Base-by-base conservation (phyloP, 1,139 yeast species). In the Debaryomyces fabryi region DNA sequence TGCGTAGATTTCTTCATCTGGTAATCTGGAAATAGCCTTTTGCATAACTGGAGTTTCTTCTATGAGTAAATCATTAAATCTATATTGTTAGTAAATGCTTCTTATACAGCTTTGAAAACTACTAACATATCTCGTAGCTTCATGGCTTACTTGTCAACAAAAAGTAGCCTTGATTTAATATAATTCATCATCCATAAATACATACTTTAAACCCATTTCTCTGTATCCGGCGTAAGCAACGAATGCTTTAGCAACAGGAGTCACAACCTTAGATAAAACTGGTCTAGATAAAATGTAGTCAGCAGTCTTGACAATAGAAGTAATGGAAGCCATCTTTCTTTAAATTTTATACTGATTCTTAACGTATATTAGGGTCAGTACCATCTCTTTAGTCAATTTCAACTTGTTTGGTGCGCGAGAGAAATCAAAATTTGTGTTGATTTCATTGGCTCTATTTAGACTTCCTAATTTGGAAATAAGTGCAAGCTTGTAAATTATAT, bases 21-120 rank as follows among this genome's bases (percentile, higher is more conserved):
- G 96, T 63, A 93, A 78, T 81, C 99, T 89, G 54, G 82, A 73
- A 54, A 93, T 73, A 48, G 98, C 99, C 65, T 84, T 90, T 77
- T 90, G 95, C 75, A 87, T 81, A 50, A 83, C 76, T 63, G 92
- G 92, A 68, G 78, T 86, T 78, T 93, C 99, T 75, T 93, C 99
- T 55, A 81, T 72, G 57, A 93, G 71, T 64, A 93, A 74, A 71
- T 93, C 99, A 67, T 93, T 95, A 66, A 85, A 83, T 71, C 85
- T 77, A 50, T 42, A 46, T 15, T 23, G 65, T 60, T 63, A 63
- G 64, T 62, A 58, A 38, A 35, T 27, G 6, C 13, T 6, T 38
- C 23, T 16, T 16, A 18, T 5, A 10, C 24, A 33, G 23, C 34
- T 20, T 34, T 6, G 6, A 20, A 18, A 13, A 20, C 10, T 16